A percentile compares a stretch with the other conserved stretches of the same genome.
phyloP scores from a whole-genome alignment of 148 eudicot genomes.

The Cornus florida region DNA sequence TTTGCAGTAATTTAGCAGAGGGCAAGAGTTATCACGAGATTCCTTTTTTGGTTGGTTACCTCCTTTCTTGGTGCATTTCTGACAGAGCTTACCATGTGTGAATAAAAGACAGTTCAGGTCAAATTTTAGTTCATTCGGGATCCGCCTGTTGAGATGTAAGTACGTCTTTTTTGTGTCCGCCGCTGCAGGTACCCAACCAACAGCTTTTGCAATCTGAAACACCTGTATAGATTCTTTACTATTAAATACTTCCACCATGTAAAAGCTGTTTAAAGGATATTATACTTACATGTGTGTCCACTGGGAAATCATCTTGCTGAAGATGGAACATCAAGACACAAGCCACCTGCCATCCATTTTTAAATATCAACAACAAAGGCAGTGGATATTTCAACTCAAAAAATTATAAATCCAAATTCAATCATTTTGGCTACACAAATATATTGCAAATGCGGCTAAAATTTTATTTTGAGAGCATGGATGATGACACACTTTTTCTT shows the following conservation, averaged over 20 bases:
- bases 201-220: slow-evolving; percentile 72
- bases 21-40: slow-evolving; percentile 42
- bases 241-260: background rate
- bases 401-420: background rate
- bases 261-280: background rate
- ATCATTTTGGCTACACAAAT: background rate
- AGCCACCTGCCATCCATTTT: slow-evolving; percentile 64
- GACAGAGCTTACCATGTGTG: slow-evolving; percentile 82
- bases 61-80: slow-evolving; percentile 47
- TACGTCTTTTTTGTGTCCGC: slow-evolving; percentile 81
- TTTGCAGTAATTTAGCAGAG: slow-evolving; percentile 48
- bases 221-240: slow-evolving; percentile 42
- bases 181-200: slow-evolving; percentile 72
- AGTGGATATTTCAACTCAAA: background rate
- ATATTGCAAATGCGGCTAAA: background rate
- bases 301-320: slow-evolving; percentile 84
- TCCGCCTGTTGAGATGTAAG: slow-evolving; percentile 69
- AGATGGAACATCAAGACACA: slow-evolving; percentile 86
- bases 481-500: background rate
- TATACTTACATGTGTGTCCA: slow-evolving; percentile 77
- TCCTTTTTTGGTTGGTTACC: slow-evolving; percentile 39
- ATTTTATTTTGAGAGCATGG: background rate
- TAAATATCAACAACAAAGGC: slow-evolving; percentile 4
- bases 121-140: slow-evolving; percentile 71
- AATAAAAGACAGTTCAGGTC: slow-evolving; percentile 84